These are phyloP conservation scores for Linum trigynum DNA, from an alignment of 345 rosid genomes.

Conservation along the genomic window DNA sequence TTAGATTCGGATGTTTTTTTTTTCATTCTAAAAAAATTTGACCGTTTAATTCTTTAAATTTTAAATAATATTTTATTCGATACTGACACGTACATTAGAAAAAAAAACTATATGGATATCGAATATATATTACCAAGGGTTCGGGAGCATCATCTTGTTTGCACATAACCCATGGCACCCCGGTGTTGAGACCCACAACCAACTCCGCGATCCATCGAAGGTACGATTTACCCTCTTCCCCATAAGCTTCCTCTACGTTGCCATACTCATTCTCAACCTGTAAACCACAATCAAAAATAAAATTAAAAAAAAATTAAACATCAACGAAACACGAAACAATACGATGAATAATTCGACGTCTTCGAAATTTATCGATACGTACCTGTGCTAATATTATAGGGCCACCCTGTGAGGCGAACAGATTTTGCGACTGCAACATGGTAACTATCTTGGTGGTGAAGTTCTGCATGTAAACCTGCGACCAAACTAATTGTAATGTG, in stretches of 20 bases:
- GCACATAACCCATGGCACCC: conserved; percentile 57
- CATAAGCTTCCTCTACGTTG: conserved; percentile 40
- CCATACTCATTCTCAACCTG: conserved; percentile 82
- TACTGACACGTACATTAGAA: too few species aligned
- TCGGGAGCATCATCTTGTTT: conserved; percentile 68
- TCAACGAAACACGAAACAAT: too few species aligned
- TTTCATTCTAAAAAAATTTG: too few species aligned
- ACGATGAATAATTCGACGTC: neutral
- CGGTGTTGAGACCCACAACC: conserved; percentile 63
- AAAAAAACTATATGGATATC: conserved; percentile 9
- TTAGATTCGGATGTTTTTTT: too few species aligned
- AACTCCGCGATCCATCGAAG: conserved; percentile 64
- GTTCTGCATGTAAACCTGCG: conserved; percentile 54
- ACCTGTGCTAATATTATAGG: conserved; percentile 87
- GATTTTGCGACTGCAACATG: conserved; percentile 52
- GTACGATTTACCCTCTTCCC: conserved; percentile 45
- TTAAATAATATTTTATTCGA: too few species aligned
- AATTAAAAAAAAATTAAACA: too few species aligned
- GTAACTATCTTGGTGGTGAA: conserved; percentile 46
- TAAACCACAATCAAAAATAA: neutral
- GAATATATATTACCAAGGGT: conserved; percentile 42
- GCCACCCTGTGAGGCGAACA: conserved; percentile 84
- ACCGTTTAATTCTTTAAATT: too few species aligned
- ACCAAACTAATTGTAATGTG: neutral
- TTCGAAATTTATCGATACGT: neutral